A percentile compares a stretch with the other conserved stretches of the same genome.
Evolutionary conservation across 768 basidiomycete genomes (phyloP).

Genomic region (Termitomyces sp.): DNA sequence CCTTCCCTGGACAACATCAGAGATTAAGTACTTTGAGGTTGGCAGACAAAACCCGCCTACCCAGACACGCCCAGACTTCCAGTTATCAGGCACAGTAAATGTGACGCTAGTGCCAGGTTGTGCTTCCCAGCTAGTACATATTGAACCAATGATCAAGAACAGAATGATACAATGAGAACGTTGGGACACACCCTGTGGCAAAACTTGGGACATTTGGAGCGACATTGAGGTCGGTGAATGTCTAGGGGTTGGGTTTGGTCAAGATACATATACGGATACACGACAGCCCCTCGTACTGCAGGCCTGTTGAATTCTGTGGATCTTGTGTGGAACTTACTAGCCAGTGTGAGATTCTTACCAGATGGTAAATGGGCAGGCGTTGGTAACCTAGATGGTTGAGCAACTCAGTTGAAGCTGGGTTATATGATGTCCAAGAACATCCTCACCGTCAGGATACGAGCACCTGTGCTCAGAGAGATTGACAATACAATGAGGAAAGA

Average conservation of each 20-base stretch:
- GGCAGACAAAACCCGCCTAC: conserved; percentile 19
- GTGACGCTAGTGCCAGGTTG: background rate
- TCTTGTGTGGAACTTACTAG: too few species aligned
- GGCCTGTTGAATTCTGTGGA: background rate
- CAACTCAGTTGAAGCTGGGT: background rate
- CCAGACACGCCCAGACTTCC: conserved; percentile 65
- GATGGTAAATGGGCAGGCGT: background rate
- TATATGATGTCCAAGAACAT: too few species aligned
- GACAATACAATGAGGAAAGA: too few species aligned
- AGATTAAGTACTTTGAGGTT: background rate
- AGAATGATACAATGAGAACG: too few species aligned
- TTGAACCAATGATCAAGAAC: too few species aligned
- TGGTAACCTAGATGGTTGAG: background rate
- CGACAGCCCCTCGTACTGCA: background rate
- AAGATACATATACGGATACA: background rate
- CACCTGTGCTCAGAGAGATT: too few species aligned
- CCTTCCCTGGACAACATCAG: conserved; percentile 44
- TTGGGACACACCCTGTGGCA: background rate
- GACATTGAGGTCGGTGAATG: background rate
- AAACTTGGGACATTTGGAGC: background rate
- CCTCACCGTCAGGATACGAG: background rate
- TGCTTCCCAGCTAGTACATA: background rate
- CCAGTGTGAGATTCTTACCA: background rate
- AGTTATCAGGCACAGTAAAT: conserved; percentile 50
- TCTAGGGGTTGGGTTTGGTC: background rate